Base-by-base conservation (phyloP, 2,329 filamentous ascomycete species). In the Colletotrichum lupini region DNA sequence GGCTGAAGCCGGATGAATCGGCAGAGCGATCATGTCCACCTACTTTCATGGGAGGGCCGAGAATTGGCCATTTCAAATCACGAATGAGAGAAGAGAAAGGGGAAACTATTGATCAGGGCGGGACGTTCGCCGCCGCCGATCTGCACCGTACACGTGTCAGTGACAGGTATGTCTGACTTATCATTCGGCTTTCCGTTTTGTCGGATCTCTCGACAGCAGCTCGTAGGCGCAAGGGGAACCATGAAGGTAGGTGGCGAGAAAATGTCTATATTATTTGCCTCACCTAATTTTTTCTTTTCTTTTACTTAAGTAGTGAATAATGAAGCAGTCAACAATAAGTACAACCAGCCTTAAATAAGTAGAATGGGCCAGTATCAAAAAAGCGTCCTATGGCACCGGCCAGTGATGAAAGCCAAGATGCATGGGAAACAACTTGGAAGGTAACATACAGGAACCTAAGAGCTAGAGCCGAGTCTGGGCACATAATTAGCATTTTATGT, bases 61-160 rank as follows among this genome's bases (percentile, higher is more conserved):
- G 35, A 60, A 19, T 59, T 32, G 49, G 19, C 19, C 22, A 42
- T 16, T 42, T 42, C 16, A 42, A 16, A 14, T 49, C 19, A 19
- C 42, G 19, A n/a, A 22, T 49, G 42, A 42, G 42, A 49, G 42
- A 49, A n/a, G 42, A n/a, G 42, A 11, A 49, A 1, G 19, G 19
- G 42, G 8, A 49, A 56, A 30, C 16, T 6, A n/a, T 52, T 53
- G 56, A 72, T 11, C 26, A 46, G n/a, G 26, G 56, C 49, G 9
- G 56, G 22, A 24, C 11, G 12, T 53, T 71, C 57, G 49, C 57
- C 63, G 57, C 49, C 32, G 30, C 6, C 7, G 59, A 63, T 69
- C 53, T 32, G n/a, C 26, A 14, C 46, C 28, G 11, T 35, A 26
- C 66, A 46, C 26, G 59, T 64, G 70, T 64, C 24, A 56, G 46